Percentiles rank a stretch among this genome's conserved stretches.
These are phyloP conservation scores for Jatropha multifida DNA, from an alignment of 441 rosid genomes.

Conservation along the genomic window DNA sequence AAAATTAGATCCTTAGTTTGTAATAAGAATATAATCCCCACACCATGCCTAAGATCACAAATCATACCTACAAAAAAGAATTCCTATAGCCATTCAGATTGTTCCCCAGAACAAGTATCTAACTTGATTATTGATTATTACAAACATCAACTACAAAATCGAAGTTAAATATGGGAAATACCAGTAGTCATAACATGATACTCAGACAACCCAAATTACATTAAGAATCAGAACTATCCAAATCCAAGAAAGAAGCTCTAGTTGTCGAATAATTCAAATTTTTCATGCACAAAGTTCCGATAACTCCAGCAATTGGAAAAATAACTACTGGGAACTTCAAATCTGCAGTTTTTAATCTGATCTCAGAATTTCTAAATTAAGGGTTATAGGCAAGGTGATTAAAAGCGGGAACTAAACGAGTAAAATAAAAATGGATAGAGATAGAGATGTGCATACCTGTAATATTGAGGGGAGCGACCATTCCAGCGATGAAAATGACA, in stretches of 20 bases:
- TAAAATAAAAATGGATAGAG: neutral
- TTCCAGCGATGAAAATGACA: constrained; percentile 44
- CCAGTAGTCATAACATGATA: neutral
- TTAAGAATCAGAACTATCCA: neutral
- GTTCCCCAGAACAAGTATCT: neutral
- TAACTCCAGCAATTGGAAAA: neutral
- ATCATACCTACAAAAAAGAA: neutral
- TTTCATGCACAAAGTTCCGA: no score
- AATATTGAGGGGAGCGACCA: constrained; percentile 54
- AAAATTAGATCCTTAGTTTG: neutral
- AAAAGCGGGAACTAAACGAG: neutral
- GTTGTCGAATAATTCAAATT: neutral
- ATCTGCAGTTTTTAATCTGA: neutral
- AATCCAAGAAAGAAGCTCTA: neutral
- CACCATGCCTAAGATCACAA: neutral
- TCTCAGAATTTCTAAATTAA: neutral
- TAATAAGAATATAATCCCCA: neutral
- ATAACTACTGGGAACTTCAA: neutral
- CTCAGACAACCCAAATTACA: neutral
- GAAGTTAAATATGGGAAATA: neutral
- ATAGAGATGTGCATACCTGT: constrained; percentile 37
- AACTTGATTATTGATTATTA: neutral
- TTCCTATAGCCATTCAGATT: neutral
- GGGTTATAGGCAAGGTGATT: neutral
- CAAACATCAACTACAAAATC: neutral